Conservation (phyloP, 2,329 filamentous ascomycete species). For the Alternaria sp. region DNA sequence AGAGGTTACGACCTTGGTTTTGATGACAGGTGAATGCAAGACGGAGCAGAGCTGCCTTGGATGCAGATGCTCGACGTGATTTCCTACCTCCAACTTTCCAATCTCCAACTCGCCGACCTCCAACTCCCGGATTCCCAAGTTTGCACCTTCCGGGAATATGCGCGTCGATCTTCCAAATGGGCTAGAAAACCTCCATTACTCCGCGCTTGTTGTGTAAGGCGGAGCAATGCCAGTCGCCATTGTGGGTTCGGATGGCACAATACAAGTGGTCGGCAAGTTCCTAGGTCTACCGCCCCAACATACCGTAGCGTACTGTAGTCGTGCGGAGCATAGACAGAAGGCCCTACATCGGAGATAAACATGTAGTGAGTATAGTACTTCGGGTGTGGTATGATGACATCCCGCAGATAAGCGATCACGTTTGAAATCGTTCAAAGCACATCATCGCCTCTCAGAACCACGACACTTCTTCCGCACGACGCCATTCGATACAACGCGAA, state of each 20-base stretch:
- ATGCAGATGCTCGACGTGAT: background rate
- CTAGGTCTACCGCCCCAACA: background rate
- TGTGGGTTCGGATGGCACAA: slow-evolving; percentile 34
- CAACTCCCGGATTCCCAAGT: background rate
- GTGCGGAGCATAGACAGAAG: slow-evolving; percentile 3
- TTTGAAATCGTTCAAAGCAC: slow-evolving; percentile 36
- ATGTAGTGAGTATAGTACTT: background rate
- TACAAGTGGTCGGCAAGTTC: slow-evolving; percentile 2
- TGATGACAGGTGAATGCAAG: background rate
- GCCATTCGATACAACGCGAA: slow-evolving; percentile 22
- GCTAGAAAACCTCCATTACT: background rate
- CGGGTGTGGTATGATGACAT: background rate
- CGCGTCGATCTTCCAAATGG: background rate
- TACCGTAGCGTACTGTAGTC: background rate
- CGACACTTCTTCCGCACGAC: slow-evolving; percentile 24
- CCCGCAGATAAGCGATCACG: slow-evolving; percentile 38
- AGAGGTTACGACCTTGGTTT: background rate
- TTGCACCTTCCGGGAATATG: background rate
- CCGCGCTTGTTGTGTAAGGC: slow-evolving; percentile 6
- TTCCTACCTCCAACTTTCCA: background rate
- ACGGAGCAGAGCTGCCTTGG: background rate
- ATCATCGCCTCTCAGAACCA: slow-evolving; percentile 27
- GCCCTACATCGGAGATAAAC: slow-evolving; percentile 21
- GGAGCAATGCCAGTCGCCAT: slow-evolving; percentile 29
- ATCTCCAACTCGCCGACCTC: background rate